A percentile compares a stretch with the other conserved stretches of the same genome.
Evolutionary conservation across 352 stramenopile genomes (phyloP).

Genomic region (Aphanomyces invadans): DNA sequence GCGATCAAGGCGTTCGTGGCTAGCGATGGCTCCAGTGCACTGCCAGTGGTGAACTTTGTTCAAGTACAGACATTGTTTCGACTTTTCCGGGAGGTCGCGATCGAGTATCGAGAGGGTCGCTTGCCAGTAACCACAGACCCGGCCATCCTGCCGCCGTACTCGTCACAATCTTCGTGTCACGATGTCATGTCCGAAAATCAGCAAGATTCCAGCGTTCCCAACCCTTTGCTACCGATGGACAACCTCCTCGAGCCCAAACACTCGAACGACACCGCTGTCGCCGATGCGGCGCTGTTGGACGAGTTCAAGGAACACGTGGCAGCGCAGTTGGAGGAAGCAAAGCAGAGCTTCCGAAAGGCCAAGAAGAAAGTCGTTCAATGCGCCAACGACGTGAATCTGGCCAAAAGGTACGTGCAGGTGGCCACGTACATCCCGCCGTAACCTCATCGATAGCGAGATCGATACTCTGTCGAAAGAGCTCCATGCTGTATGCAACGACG

Average conservation of each 20-base stretch:
- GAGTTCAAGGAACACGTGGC: slow-evolving; percentile 35
- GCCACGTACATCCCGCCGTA: neutral
- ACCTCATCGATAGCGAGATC: slow-evolving; percentile 9
- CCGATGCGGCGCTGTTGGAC: slow-evolving; percentile 53
- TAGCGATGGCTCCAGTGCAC: slow-evolving; percentile 28
- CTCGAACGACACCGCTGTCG: slow-evolving; percentile 9
- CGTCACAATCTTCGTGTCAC: too few relatives aligned
- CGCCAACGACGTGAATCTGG: slow-evolving; percentile 44
- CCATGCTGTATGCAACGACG: neutral
- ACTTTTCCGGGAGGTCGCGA: slow-evolving; percentile 37
- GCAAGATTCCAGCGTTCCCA: too few relatives aligned
- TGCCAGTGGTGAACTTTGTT: slow-evolving; percentile 36
- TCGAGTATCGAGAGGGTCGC: slow-evolving; percentile 30
- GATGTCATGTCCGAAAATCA: too few relatives aligned
- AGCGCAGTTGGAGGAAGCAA: slow-evolving; percentile 50
- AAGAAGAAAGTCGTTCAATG: slow-evolving; percentile 32
- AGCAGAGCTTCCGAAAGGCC: slow-evolving; percentile 45
- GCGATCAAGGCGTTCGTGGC: slow-evolving; percentile 34
- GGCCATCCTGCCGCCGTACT: too few relatives aligned
- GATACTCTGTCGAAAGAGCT: slow-evolving; percentile 12
- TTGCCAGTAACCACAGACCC: too few relatives aligned
- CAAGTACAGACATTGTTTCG: slow-evolving; percentile 42
- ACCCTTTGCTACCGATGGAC: too few relatives aligned
- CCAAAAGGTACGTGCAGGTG: slow-evolving; percentile 44
- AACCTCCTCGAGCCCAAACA: neutral